Evolutionary conservation across 73 alveolate species (phyloP), one percentile per base, ranked within the genome.

Genomic region (Tetrahymena elliotti): DNA sequence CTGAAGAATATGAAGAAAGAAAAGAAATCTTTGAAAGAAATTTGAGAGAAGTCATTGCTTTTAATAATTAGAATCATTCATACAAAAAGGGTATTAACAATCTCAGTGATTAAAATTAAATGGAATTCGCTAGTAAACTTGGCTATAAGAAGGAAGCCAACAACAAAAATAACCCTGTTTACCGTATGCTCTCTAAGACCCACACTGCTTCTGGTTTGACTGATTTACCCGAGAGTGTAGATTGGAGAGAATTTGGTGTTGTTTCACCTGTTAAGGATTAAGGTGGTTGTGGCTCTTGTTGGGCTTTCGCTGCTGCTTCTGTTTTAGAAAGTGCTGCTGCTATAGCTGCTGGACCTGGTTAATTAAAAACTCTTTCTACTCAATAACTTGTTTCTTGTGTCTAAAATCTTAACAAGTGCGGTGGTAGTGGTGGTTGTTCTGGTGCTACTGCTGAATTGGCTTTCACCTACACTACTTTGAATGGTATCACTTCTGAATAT

Each of bases 251-350:
- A 20, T 18, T 92, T 47, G 98, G 98, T 3, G 97, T 40, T 12
- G 98, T 98, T 33, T 82, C 96, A 36, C 97, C 97, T 6, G 99
- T 98, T 15, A 95, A 97, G 84, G 97, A 98, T 93, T 97, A 98
- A 95, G 99, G 99, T 41, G 40, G 94, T 20, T 98, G 99, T 38
- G 99, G 99, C 33, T 95, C 98, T n/a, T 97, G 99, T 96, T 98
- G 99, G 99, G 98, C 99, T 9, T 98, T 98, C 96, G 94, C 99
- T 53, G 83, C 99, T 0, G 97, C 96, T 38, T 95, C 94, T 18
- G 93, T 40, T 6, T 13, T 94, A 37, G 96, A 94, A 33, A 38
- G 94, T 6, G 92, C 88, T 68, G 88, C 88, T 68, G 88, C 88
- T 68, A 68, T 68, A 22, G 88, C 88, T 6, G 36, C 88, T 68